Conservation (phyloP, 2,329 filamentous ascomycete genomes). For the Mycosphaerella sp. region DNA sequence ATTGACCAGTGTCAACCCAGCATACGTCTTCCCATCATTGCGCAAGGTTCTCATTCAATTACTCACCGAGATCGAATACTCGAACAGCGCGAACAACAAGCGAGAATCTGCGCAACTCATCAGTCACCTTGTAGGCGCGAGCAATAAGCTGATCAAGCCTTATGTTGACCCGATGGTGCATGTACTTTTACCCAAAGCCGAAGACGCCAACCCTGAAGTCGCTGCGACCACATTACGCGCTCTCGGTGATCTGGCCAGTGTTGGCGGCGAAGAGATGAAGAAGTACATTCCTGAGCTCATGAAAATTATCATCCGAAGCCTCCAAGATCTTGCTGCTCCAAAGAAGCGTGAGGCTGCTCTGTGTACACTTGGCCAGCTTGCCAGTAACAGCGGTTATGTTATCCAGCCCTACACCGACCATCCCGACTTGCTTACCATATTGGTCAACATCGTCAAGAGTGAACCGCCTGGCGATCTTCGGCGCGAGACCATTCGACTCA, state of each 20-base stretch:
- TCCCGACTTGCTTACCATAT: conserved; percentile 81
- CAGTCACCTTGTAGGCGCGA: conserved; percentile 86
- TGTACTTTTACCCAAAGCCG: conserved; percentile 87
- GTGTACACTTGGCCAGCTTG: conserved; percentile 82
- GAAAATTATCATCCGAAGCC: conserved; percentile 87
- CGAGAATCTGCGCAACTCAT: conserved; percentile 93
- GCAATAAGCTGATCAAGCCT: conserved; percentile 85
- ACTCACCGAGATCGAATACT: conserved; percentile 92
- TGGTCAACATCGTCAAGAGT: conserved; percentile 89
- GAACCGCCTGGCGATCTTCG: conserved; percentile 81
- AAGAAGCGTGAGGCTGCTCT: conserved; percentile 86
- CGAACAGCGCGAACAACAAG: conserved; percentile 87
- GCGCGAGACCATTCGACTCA: conserved; percentile 91
- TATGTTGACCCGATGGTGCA: conserved; percentile 96
- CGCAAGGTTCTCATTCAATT: conserved; percentile 94
- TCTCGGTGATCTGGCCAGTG: conserved; percentile 86
- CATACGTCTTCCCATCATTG: conserved; percentile 93
- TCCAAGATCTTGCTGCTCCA: conserved; percentile 89
- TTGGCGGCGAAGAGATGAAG: conserved; percentile 90
- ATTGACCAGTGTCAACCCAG: conserved; percentile 83
- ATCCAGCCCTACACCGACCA: conserved; percentile 95
- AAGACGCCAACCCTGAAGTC: conserved; percentile 76
- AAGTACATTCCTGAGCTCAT: conserved; percentile 87
- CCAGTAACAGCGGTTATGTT: conserved; percentile 95
- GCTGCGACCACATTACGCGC: conserved; percentile 93